Conservation (phyloP, 225 moss, liverwort and hornwort species). For the Takakia lepidozioides region DNA sequence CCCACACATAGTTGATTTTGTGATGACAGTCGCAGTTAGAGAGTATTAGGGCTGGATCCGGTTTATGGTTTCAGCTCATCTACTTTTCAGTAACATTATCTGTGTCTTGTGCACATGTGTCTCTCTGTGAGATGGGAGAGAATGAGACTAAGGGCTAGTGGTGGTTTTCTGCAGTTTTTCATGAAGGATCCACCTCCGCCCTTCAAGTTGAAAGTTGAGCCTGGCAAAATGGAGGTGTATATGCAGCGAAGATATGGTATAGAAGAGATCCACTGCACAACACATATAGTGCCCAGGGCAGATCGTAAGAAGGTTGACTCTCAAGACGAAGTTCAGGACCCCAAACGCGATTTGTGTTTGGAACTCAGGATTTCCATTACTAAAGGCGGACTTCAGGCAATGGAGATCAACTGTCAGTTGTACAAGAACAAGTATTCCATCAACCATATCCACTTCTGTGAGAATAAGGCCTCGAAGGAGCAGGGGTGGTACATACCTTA, state of each 20-base stretch:
- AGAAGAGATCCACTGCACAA: constrained; percentile 34
- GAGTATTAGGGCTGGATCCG: constrained; percentile 2
- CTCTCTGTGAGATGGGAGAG: too few species aligned
- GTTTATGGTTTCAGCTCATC: too few species aligned
- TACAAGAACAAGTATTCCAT: constrained; percentile 30
- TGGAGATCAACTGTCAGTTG: constrained; percentile 33
- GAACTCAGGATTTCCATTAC: constrained; percentile 32
- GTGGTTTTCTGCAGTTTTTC: constrained; percentile 29
- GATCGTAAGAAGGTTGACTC: too few species aligned
- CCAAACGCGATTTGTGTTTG: too few species aligned
- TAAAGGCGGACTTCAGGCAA: constrained; percentile 25
- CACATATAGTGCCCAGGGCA: too few species aligned
- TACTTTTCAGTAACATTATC: too few species aligned
- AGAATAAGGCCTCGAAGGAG: constrained; percentile 13
- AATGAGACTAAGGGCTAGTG: constrained; percentile 3
- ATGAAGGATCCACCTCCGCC: constrained; percentile 35
- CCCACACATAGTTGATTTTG: too few species aligned
- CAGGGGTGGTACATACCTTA: constrained; percentile 22
- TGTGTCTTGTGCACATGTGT: too few species aligned
- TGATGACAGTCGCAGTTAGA: neutral
- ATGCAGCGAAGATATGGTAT: constrained; percentile 27
- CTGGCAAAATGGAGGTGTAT: constrained; percentile 19
- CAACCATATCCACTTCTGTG: constrained; percentile 25
- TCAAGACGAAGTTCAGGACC: too few species aligned
- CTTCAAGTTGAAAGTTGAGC: constrained; percentile 25